A percentile compares a stretch with the other conserved stretches of the same genome.
These are phyloP conservation scores for Pseudozyma hubeiensis DNA, from an alignment of 1,284 basidiomycete species.

Conservation along the genomic window DNA sequence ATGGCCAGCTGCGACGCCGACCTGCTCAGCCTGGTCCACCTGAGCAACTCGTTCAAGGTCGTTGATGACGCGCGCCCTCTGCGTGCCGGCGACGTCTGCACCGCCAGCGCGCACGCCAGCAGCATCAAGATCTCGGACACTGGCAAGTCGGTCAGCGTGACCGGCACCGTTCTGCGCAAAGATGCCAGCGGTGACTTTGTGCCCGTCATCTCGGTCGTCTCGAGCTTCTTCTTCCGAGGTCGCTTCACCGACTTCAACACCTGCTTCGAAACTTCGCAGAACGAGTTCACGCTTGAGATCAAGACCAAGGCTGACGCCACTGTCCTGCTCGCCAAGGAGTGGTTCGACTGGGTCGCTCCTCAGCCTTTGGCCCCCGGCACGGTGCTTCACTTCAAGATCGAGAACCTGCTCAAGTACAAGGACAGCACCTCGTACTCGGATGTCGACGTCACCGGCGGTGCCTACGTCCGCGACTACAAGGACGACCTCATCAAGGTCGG, in stretches of 20 bases:
- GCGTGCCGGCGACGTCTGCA: slow-evolving; percentile 87
- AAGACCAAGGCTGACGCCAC: slow-evolving; percentile 84
- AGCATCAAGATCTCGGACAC: slow-evolving; percentile 91
- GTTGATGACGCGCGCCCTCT: slow-evolving; percentile 82
- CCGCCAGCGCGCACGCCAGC: slow-evolving; percentile 85
- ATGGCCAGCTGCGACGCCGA: slow-evolving; percentile 63
- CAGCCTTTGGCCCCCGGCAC: slow-evolving; percentile 81
- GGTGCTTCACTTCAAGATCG: slow-evolving; percentile 86
- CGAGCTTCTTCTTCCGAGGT: slow-evolving; percentile 96
- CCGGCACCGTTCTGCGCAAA: slow-evolving; percentile 55
- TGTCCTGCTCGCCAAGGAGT: slow-evolving; percentile 93
- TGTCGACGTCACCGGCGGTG: slow-evolving; percentile 80
- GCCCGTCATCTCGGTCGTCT: slow-evolving; percentile 95
- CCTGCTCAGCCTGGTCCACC: slow-evolving; percentile 91
- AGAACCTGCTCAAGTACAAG: slow-evolving; percentile 88
- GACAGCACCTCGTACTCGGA: slow-evolving; percentile 87
- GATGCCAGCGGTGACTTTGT: slow-evolving; percentile 75
- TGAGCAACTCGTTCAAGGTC: slow-evolving; percentile 94
- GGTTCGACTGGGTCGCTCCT: slow-evolving; percentile 92
- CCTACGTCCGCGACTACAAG: slow-evolving; percentile 61
- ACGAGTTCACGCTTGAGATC: slow-evolving; percentile 86
- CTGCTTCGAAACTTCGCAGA: slow-evolving; percentile 86
- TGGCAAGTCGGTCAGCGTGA: slow-evolving; percentile 75
- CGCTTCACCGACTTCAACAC: slow-evolving; percentile 91
- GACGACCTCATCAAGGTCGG: slow-evolving; percentile 61